Evolutionary conservation across 768 basidiomycete genomes (phyloP).

Genomic region (Leccinum pellstonianum): DNA sequence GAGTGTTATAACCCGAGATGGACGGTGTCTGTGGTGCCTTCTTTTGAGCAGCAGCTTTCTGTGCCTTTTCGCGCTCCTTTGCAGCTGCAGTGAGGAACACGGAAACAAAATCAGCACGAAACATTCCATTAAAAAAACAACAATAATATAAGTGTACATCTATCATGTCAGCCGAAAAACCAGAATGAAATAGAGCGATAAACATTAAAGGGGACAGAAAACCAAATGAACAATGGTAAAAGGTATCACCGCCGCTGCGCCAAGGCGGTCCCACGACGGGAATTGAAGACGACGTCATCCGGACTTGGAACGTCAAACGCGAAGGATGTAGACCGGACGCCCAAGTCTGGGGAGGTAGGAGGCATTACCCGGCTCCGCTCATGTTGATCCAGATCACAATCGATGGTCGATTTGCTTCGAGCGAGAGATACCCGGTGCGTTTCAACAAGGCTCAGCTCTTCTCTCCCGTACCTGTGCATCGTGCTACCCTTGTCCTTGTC

Average conservation of each 20-base stretch:
- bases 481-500: constrained; percentile 34
- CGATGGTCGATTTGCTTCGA: constrained; percentile 31
- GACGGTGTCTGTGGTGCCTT: constrained; percentile 33
- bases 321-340: constrained; percentile 43
- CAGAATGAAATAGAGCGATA: constrained; percentile 18
- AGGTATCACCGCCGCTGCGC: constrained; percentile 36
- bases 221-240: constrained; percentile 6
- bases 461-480: constrained; percentile 34
- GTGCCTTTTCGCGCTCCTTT: constrained; percentile 76
- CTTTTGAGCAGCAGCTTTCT: constrained; percentile 52
- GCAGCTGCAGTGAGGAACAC: constrained; percentile 51
- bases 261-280: constrained; percentile 72
- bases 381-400: constrained; percentile 11
- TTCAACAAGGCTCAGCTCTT: constrained; percentile 29
- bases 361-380: constrained; percentile 10
- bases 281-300: constrained; percentile 83
- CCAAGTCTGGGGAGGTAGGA: constrained; percentile 35
- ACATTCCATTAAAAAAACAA: constrained; percentile 33
- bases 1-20: constrained; percentile 38
- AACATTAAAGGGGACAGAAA: constrained; percentile 5
- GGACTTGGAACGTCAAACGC: constrained; percentile 85
- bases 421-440: constrained; percentile 30
- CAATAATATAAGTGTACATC: constrained; percentile 29
- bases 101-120: constrained; percentile 41
- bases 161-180: constrained; percentile 22